Evolutionary conservation across 164 flowering plant species (phyloP).

Genomic region (Umbilicus rupestris): DNA sequence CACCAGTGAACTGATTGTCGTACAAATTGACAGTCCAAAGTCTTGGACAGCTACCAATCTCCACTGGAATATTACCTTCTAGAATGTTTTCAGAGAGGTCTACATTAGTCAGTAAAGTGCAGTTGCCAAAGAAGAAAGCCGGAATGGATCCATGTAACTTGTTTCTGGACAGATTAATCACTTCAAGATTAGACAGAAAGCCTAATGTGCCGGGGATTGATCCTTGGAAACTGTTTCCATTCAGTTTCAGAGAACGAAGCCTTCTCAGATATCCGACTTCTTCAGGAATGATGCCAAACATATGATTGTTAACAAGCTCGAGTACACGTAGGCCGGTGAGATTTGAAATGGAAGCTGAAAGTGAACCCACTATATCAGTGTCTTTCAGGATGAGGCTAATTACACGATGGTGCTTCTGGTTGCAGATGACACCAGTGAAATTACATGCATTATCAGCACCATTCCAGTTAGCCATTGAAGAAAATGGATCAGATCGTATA

Average conservation of each 20-base stretch:
- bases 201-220: constrained; percentile 23
- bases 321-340: constrained; percentile 32
- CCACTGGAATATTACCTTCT: constrained; percentile 39
- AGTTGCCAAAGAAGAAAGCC: constrained; percentile 31
- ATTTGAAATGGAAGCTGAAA: constrained; percentile 29
- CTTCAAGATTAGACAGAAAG: constrained; percentile 14
- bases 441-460: constrained; percentile 25
- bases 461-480: constrained; percentile 30
- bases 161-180: constrained; percentile 14
- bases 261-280: constrained; percentile 24
- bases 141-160: constrained; percentile 24
- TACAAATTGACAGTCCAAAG: constrained; percentile 29
- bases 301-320: constrained; percentile 17
- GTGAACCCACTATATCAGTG: constrained; percentile 17
- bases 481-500: constrained; percentile 21
- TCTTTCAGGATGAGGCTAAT: constrained; percentile 14
- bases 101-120: constrained; percentile 25
- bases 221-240: constrained; percentile 25
- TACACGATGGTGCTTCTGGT: constrained; percentile 22
- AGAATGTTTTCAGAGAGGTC: constrained; percentile 42
- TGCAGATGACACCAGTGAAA: constrained; percentile 31
- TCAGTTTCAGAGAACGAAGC: constrained; percentile 21
- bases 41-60: constrained; percentile 29
- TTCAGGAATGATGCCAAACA: constrained; percentile 27
- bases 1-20: constrained; percentile 34